A percentile compares a stretch with the other conserved stretches of the same genome.
These are phyloP conservation scores for Lunularia cruciata DNA, from an alignment of 225 moss, liverwort and hornwort species.

Conservation along the genomic window DNA sequence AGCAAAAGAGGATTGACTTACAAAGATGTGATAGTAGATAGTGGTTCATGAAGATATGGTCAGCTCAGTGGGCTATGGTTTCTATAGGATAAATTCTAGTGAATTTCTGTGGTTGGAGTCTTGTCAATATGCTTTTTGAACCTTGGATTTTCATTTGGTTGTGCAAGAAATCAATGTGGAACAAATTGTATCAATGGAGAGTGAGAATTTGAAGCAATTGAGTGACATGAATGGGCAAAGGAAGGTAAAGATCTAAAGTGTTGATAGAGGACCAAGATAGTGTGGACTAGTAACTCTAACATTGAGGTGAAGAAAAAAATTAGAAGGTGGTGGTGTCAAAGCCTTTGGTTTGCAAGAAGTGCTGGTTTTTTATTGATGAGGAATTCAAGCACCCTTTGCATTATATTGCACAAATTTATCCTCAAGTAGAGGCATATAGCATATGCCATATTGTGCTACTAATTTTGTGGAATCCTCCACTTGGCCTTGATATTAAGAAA, in stretches of 20 bases:
- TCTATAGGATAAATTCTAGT: conserved; percentile 32
- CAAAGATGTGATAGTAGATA: conserved; percentile 17
- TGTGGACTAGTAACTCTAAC: conserved; percentile 22
- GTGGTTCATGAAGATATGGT: conserved; percentile 26
- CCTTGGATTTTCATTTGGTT: conserved; percentile 26
- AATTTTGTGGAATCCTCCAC: conserved; percentile 85
- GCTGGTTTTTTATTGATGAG: conserved; percentile 85
- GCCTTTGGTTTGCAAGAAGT: conserved; percentile 82
- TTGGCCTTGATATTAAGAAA: conserved; percentile 78
- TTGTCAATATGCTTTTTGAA: conserved; percentile 24
- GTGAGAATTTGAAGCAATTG: conserved; percentile 25
- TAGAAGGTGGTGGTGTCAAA: conserved; percentile 29
- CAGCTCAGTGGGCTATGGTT: conserved; percentile 7
- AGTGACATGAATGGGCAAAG: conserved; percentile 71
- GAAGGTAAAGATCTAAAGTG: conserved; percentile 76
- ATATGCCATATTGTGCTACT: conserved; percentile 98
- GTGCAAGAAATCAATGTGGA: conserved; percentile 24
- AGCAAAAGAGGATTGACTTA: neutral
- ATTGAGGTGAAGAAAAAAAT: conserved; percentile 44
- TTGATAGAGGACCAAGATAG: conserved; percentile 61
- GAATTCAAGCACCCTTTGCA: conserved; percentile 86
- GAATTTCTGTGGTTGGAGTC: conserved; percentile 32
- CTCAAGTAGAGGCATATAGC: conserved; percentile 80
- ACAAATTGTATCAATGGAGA: conserved; percentile 20
- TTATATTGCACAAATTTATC: conserved; percentile 87